Percentiles rank a stretch among this genome's conserved stretches.
phyloP scores from a whole-genome alignment of 2,329 filamentous ascomycete genomes.

The Fusarium sp. region DNA sequence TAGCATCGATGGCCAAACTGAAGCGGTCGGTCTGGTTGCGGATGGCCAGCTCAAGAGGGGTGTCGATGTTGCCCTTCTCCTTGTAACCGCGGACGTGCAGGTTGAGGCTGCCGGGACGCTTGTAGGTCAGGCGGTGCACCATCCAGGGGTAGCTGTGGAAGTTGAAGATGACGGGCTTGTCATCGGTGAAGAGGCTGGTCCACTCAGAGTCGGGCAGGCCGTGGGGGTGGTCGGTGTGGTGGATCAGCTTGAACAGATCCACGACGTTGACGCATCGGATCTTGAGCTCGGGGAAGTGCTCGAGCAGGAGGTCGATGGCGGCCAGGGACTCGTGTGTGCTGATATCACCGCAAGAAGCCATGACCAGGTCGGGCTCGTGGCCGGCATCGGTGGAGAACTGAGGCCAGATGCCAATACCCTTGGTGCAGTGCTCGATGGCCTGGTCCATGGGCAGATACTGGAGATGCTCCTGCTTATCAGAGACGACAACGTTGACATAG shows the following conservation, averaged over 20 bases:
- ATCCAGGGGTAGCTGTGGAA: slow-evolving; percentile 89
- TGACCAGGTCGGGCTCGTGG: slow-evolving; percentile 77
- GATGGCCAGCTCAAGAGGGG: slow-evolving; percentile 81
- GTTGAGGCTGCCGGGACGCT: slow-evolving; percentile 75
- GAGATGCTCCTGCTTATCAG: slow-evolving; percentile 83
- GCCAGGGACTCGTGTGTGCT: slow-evolving; percentile 80
- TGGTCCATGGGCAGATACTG: slow-evolving; percentile 81
- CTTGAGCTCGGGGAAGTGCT: slow-evolving; percentile 77
- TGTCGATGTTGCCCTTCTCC: slow-evolving; percentile 88
- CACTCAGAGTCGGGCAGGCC: slow-evolving; percentile 76
- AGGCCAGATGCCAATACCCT: slow-evolving; percentile 83
- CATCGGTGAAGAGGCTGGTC: slow-evolving; percentile 75
- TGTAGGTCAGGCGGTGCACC: slow-evolving; percentile 81
- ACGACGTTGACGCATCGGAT: slow-evolving; percentile 85
- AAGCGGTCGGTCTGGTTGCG: slow-evolving; percentile 83
- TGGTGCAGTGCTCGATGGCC: slow-evolving; percentile 80
- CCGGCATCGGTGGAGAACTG: slow-evolving; percentile 79
- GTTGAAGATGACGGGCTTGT: slow-evolving; percentile 83
- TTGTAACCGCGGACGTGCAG: slow-evolving; percentile 82
- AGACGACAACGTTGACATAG: slow-evolving; percentile 85
- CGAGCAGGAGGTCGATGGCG: slow-evolving; percentile 78
- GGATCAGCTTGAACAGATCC: slow-evolving; percentile 84
- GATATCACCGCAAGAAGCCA: slow-evolving; percentile 81
- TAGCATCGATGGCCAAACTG: slow-evolving; percentile 80
- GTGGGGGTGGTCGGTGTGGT: slow-evolving; percentile 77